Base-by-base conservation (phyloP, 306 rosid genomes). In the Cicer cuneatum region DNA sequence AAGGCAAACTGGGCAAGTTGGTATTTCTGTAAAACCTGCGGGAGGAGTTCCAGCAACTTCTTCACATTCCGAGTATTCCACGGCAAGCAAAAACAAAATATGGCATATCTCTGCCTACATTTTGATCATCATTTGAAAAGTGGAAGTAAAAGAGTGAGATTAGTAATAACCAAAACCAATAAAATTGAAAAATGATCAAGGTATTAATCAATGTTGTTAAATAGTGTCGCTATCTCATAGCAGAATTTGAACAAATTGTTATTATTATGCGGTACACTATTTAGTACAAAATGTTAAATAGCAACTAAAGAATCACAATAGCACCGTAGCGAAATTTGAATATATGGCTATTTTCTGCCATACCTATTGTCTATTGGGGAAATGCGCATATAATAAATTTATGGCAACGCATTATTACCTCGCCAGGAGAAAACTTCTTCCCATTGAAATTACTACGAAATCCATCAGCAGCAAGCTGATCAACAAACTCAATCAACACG, bases 1-100 rank as follows among this genome's bases (percentile, higher is more conserved):
- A 16, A 91, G 96, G 76, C 98, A 94, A 82, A 94, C 93, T 0
- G 99, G 95, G 66, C 99, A 94, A 75, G 96, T 89, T 52, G 99
- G 99, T 72, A 94, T 85, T 83, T 92, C 96, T 0, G 89, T 82
- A 79, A 87, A 92, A 60, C 84, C 92, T 0, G 71, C 81, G 6
- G 96, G 95, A 66, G 99, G 93, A 19, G 92, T 85, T 69, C 89
- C 88, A 11, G 97, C 92, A 70, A 91, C 75, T 73, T 90, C 88
- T 19, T 89, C 93, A 16, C 79, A 89, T 58, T 90, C 97, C 0
- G 96, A 88, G 82, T 90, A 94, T 75, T 92, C 96, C 79, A 92
- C 97, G 6, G 93, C 83, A 42, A 19, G 81, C 86, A 92, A 73
- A 83, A 82, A 92, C 65, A 93, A 57, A 74, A 91, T 80, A 71